Conservation (phyloP, 2,329 filamentous ascomycete species). For the Aspergillus pseudoglaucus region DNA sequence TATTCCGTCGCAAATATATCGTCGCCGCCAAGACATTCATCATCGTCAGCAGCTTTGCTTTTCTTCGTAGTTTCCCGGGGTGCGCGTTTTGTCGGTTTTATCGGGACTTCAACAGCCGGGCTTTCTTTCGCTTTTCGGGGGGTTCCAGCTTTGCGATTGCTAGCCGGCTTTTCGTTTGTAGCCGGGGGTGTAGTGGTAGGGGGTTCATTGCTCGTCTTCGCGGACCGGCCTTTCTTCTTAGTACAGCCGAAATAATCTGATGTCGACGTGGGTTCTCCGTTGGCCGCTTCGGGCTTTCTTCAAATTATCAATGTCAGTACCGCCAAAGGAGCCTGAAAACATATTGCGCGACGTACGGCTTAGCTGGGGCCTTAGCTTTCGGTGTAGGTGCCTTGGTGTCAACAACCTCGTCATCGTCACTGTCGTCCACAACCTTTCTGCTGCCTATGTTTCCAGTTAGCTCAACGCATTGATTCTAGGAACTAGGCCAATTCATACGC, state of each 20-base stretch:
- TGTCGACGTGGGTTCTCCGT: constrained; percentile 53
- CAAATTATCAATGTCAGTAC: neutral
- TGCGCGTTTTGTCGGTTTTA: constrained; percentile 11
- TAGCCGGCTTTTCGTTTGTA: constrained; percentile 5
- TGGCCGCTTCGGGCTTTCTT: constrained; percentile 45
- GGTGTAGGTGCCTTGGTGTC: constrained; percentile 31
- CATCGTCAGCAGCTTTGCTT: constrained; percentile 46
- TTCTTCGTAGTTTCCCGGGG: constrained; percentile 22
- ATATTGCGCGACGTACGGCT: constrained; percentile 40
- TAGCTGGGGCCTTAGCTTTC: constrained; percentile 35
- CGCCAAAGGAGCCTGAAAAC: neutral
- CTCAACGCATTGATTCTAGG: neutral
- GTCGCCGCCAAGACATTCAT: constrained; percentile 63
- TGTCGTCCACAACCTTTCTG: constrained; percentile 72
- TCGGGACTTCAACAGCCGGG: constrained; percentile 50
- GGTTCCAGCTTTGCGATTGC: constrained; percentile 4
- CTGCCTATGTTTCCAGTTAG: constrained; percentile 28
- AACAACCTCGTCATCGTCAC: constrained; percentile 64
- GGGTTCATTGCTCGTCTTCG: constrained; percentile 21
- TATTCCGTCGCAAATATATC: constrained; percentile 76
- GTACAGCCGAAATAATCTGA: constrained; percentile 57
- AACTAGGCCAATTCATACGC: constrained; percentile 20
- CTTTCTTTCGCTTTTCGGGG: constrained; percentile 33
- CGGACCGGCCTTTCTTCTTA: constrained; percentile 49
- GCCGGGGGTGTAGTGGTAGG: constrained; percentile 10